Percentiles rank a stretch among this genome's conserved stretches.
These are phyloP conservation scores for Monosporascus sp. DNA, from an alignment of 2,329 filamentous ascomycete genomes.

Conservation along the genomic window DNA sequence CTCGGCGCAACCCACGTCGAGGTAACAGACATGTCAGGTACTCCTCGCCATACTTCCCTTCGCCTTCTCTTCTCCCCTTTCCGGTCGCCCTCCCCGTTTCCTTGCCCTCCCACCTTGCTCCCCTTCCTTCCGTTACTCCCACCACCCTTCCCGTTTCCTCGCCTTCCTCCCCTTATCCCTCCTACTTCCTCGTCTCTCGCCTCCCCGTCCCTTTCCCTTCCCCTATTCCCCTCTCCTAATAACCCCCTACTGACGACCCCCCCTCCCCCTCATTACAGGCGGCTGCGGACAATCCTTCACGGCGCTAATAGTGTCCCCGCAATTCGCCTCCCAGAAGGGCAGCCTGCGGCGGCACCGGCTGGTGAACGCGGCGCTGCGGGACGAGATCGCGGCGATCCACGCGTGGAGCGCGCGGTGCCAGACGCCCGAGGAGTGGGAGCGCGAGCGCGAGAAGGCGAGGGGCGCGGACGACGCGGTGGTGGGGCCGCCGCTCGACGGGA, in stretches of 20 bases:
- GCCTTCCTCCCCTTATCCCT: not conserved
- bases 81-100: slow-evolving; percentile 11
- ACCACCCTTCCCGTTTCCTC: slow-evolving; percentile 3
- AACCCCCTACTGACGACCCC: too few species aligned
- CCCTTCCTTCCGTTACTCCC: not conserved
- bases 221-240: too few species aligned
- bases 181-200: too few species aligned
- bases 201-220: too few species aligned
- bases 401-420: slow-evolving; percentile 94
- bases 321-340: slow-evolving; percentile 61
- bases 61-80: slow-evolving; percentile 5
- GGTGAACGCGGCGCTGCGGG: slow-evolving; percentile 77
- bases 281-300: slow-evolving; percentile 60
- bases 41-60: slow-evolving; percentile 16
- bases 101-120: slow-evolving; percentile 1
- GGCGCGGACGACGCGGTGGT: slow-evolving; percentile 8
- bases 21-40: slow-evolving; percentile 90
- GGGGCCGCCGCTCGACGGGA: slow-evolving; percentile 38
- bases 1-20: slow-evolving; percentile 75
- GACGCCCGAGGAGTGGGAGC: slow-evolving; percentile 85
- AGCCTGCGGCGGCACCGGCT: slow-evolving; percentile 81
- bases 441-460: slow-evolving; percentile 18
- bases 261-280: slow-evolving; percentile 31
- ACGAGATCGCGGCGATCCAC: slow-evolving; percentile 86
- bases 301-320: slow-evolving; percentile 55